Evolutionary conservation across 75 land plant genomes (phyloP), one percentile per base, ranked within the genome.

Genomic region (Ceratopteris richardii): DNA sequence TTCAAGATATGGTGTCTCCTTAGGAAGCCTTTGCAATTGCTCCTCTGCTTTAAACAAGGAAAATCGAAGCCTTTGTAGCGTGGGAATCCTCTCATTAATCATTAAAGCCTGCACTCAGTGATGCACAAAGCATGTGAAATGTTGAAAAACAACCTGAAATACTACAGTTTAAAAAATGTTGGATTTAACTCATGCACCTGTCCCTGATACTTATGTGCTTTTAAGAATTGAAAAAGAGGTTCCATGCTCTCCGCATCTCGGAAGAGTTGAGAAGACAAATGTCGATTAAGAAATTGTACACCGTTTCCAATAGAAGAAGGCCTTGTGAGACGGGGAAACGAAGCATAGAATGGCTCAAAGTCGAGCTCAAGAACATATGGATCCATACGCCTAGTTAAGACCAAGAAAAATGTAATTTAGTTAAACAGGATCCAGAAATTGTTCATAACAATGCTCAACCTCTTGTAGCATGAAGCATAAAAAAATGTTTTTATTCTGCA

Each of bases 221-320:
- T 72, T 44, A 93, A 60, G 51, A 82, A 81, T 22, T 88, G 81
- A 26, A 88, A 48, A 61, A 93, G 53, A 26, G 76, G 81, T 54
- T 76, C 77, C 65, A 77, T 67, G 54, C 69, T 80, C 19, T 73
- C 79, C n/a, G 57, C 27, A 33, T 62, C 60, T 0, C 52, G 73
- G 33, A 65, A 46, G 0, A 93, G 67, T 40, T 64, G 78, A 28
- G 82, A 71, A 20, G 81, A 68, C 48, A 83, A 61, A 69, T 85
- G 82, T 62, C 73, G 72, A 27, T 83, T 72, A 13, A 77, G 46
- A 54, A 69, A 85, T 26, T 74, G 81, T 16, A 77, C 57, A 12
- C 98, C 98, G 47, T 85, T 88, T n/a, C 98, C 98, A 61, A 93
- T 81, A 4, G 95, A 85, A 5, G 79, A 73, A 21, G 90, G 72